Base-by-base conservation (phyloP, 352 stramenopile genomes). In the Phytophthora chlamydospora region DNA sequence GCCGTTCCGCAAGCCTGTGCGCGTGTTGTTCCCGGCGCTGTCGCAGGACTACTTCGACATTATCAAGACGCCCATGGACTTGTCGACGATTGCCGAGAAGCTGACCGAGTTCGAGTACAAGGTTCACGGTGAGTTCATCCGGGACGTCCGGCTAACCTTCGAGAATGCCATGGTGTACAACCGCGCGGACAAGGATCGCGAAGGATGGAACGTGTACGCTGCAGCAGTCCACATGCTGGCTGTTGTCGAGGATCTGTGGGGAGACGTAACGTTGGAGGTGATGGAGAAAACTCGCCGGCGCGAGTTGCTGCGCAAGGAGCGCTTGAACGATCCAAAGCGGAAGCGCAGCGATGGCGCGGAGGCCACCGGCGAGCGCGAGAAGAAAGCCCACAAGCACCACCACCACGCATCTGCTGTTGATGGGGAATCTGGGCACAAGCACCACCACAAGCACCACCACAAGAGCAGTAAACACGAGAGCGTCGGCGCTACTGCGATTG, bases 121-220 rank as follows among this genome's bases (percentile, higher is more conserved):
- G 54, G 9, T 77, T 11, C 85, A 95, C 36, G 85, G 85, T 6
- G 85, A 95, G 10, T 94, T 95, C 44, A 92, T 94, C 56, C 71
- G 58, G 2, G 85, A 95, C 48, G 75, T 95, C 33, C 81, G 83
- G 0, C 41, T 93, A 46, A 94, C 85, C 16, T 95, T 95, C 45
- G 81, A 95, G 58, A 95, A 95, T 61, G 87, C 87, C 4, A 82
- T 94, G 54, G 44, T 76, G 10, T 95, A 93, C 64, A 95, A 95
- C 53, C 76, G 70, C 11, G 75, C 80, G 1, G 87, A 95, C 62
- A 94, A 94, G 51, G 82, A 85, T 31, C 82, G 85, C 31, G 83
- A 93, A 32, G 85, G 78, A 44, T 92, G 83, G 84, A 94, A 65
- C 16, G 85, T 95, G 41, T 95, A 95, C 59, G 72, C 71, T 2